phyloP scores from a whole-genome alignment of 495 filamentous ascomycete species.

The Neurospora sp. region DNA sequence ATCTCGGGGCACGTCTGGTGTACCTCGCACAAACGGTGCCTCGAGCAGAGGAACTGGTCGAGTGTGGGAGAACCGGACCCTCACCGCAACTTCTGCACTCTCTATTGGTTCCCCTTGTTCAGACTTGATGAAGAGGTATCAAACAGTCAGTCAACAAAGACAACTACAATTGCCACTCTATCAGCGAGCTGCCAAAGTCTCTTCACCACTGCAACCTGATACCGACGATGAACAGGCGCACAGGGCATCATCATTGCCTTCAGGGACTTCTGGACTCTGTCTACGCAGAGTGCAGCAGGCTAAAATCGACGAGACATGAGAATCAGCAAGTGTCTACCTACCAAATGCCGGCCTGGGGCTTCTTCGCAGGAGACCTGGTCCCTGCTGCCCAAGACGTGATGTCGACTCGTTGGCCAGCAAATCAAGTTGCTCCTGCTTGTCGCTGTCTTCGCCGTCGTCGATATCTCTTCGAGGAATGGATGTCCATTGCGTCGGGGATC shows the following conservation, averaged over 20 bases:
- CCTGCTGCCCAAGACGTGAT: not conserved
- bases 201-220: not conserved
- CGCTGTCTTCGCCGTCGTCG: not conserved
- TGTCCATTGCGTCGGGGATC: not conserved
- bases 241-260: not conserved
- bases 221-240: not conserved
- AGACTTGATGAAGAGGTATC: not conserved
- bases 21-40: not conserved
- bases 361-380: not conserved
- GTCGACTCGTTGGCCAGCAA: not conserved
- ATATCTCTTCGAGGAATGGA: not conserved
- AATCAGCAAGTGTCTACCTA: not conserved
- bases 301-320: not conserved
- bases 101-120: not conserved
- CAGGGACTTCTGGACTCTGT: not conserved
- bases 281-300: not conserved
- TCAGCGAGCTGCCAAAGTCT: not conserved
- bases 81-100: conserved; percentile 18
- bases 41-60: not conserved
- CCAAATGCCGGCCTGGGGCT: not conserved
- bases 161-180: not conserved
- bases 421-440: not conserved
- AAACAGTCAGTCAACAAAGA: not conserved
- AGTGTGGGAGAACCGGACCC: not conserved
- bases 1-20: not conserved